Base-by-base conservation (phyloP, 2,329 filamentous ascomycete genomes). In the Septoria linicola region DNA sequence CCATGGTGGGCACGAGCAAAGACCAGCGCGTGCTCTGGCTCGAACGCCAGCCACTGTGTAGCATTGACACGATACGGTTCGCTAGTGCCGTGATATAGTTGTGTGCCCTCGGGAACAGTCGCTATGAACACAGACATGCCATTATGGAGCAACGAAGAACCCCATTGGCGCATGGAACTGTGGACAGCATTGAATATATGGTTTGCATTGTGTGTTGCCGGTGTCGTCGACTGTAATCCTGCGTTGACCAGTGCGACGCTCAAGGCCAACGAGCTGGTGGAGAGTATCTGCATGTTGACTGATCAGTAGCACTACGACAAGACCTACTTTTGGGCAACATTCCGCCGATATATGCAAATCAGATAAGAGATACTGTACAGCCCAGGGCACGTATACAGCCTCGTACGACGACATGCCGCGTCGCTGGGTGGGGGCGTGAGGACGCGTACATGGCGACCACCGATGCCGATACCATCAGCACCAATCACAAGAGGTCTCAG, bases 41-140 rank as follows among this genome's bases (percentile, higher is more conserved):
- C 87, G 62, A 89, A 90, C 0, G 87, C 87, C 1, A 90, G 73
- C 85, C 87, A 89, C 61, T 89, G 83, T 2, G 76, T 78, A 0
- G 75, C 77, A 2, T 69, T 66, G 0, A 87, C 76, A 0, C 75
- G 71, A 1, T 76, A 67, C 0, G 71, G 59, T 0, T 62, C 66
- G 7, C 58, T 59, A 0, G 76, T 77, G 10, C 87, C 87, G 63
- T 90, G 87, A 61, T 89, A 88, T 8, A 89, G 67, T 30, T 83
- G 70, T 0, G 82, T 85, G 2, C 82, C 84, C 14, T 73, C 72
- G 0, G 86, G 85, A 0, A 90, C 76, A 0, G 76, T 78, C 1
- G 80, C 85, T 0, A 85, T 74, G 60, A 89, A 87, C 59, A 87
- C 77, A 1, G 83, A 82, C 76, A 90, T 84, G 49, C 87, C 87